phyloP scores from a whole-genome alignment of 2,329 filamentous ascomycete genomes.

The Curvularia spicifera region DNA sequence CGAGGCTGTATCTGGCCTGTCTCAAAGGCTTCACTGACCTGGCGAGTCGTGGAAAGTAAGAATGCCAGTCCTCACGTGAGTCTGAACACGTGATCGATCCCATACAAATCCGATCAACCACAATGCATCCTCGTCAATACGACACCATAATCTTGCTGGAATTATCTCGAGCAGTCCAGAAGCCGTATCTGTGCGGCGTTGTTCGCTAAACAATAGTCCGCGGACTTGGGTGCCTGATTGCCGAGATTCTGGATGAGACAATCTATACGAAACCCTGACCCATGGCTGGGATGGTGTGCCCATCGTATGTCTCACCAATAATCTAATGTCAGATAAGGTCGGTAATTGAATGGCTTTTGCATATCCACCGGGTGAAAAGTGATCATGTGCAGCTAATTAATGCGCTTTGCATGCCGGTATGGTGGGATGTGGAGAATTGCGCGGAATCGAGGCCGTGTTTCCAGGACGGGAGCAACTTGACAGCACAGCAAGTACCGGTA shows the following conservation, averaged over 20 bases:
- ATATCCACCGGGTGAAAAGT: conserved; percentile 2
- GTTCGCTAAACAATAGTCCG: background rate
- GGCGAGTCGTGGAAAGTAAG: background rate
- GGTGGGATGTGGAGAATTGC: background rate
- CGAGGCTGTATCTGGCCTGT: background rate
- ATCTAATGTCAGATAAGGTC: background rate
- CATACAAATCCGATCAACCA: background rate
- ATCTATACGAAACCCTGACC: background rate
- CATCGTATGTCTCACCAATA: background rate
- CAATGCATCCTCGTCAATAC: background rate
- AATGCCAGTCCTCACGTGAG: background rate
- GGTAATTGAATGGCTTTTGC: background rate
- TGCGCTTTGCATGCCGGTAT: background rate
- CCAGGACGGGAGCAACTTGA: background rate
- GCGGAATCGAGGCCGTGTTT: background rate
- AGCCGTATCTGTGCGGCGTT: background rate
- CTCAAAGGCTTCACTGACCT: background rate
- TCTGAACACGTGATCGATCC: background rate
- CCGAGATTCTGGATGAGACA: background rate
- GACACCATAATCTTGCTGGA: background rate
- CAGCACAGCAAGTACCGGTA: background rate
- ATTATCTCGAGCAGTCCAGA: background rate
- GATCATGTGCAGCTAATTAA: background rate
- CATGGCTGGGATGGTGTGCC: background rate
- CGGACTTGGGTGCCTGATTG: background rate